These are phyloP conservation scores for Adansonia rubrostipa DNA, from an alignment of 441 rosid species.

Conservation along the genomic window DNA sequence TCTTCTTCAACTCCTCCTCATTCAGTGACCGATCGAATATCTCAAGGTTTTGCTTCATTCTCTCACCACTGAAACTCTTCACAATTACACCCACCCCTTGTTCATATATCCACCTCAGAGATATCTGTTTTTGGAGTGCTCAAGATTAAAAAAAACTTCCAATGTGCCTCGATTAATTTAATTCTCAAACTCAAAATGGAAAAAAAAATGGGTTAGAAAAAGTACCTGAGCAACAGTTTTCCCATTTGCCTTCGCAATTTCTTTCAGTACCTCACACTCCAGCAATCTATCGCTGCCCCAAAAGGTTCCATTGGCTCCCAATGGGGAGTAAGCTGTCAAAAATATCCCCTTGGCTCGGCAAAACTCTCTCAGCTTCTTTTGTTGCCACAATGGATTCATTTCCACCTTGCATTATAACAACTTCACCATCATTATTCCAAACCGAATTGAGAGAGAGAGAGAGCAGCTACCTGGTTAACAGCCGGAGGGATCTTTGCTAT, in stretches of 20 bases:
- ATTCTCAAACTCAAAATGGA: neutral
- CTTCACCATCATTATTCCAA: neutral
- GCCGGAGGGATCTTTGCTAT: slow-evolving; percentile 61
- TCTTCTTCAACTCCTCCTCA: slow-evolving; percentile 46
- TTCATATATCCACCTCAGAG: slow-evolving; percentile 60
- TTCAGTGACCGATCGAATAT: slow-evolving; percentile 55
- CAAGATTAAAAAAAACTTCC: neutral
- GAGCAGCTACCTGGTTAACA: slow-evolving; percentile 51
- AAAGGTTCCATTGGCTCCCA: slow-evolving; percentile 50
- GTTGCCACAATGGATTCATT: slow-evolving; percentile 59
- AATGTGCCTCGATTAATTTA: neutral
- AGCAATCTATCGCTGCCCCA: slow-evolving; percentile 50
- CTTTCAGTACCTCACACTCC: slow-evolving; percentile 40
- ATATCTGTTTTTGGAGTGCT: slow-evolving; percentile 37
- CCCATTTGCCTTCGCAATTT: slow-evolving; percentile 45
- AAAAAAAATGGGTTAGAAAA: neutral
- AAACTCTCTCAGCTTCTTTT: slow-evolving; percentile 39
- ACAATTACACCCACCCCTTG: slow-evolving; percentile 48
- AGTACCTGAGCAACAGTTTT: slow-evolving; percentile 49
- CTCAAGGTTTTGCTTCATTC: slow-evolving; percentile 59
- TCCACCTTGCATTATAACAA: slow-evolving; percentile 42
- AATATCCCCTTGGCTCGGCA: slow-evolving; percentile 38
- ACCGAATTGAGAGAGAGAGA: neutral
- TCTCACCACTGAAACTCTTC: slow-evolving; percentile 59
- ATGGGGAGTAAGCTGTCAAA: slow-evolving; percentile 47